Percentiles rank a stretch among this genome's conserved stretches.
Conservation (phyloP, 1,284 basidiomycete species). For the Cutaneotrichosporon sp. region DNA sequence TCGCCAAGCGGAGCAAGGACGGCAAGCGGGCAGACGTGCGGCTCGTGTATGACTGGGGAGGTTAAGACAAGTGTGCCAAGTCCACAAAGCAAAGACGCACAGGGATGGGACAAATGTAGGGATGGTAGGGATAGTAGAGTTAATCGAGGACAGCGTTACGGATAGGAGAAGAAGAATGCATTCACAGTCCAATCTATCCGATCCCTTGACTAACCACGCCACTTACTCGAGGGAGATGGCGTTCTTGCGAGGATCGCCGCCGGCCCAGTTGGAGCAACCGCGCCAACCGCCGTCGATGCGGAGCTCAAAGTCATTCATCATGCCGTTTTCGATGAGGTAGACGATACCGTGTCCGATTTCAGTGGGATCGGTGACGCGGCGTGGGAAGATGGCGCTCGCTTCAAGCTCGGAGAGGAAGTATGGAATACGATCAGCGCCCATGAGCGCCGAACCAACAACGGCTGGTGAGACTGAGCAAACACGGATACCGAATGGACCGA, state of each 20-base stretch:
- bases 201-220: background rate
- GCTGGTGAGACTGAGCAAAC: slow-evolving; percentile 38
- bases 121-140: background rate
- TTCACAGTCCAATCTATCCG: slow-evolving; percentile 2
- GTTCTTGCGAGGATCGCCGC: slow-evolving; percentile 22
- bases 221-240: slow-evolving; percentile 23
- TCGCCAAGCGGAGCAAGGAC: slow-evolving; percentile 13
- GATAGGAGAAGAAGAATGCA: background rate
- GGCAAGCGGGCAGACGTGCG: slow-evolving; percentile 4
- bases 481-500: slow-evolving; percentile 38
- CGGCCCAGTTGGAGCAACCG: slow-evolving; percentile 27
- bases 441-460: slow-evolving; percentile 36
- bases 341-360: slow-evolving; percentile 30
- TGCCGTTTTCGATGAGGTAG: slow-evolving; percentile 37
- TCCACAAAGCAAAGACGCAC: background rate
- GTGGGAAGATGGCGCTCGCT: slow-evolving; percentile 28
- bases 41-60: slow-evolving; percentile 16
- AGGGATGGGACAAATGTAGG: background rate
- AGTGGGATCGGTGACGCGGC: slow-evolving; percentile 22
- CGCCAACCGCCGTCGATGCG: slow-evolving; percentile 33
- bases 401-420: slow-evolving; percentile 32
- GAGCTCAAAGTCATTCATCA: slow-evolving; percentile 39
- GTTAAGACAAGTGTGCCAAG: background rate
- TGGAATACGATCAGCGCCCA: slow-evolving; percentile 27
- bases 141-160: background rate